Evolutionary conservation across 768 basidiomycete species (phyloP).

Genomic region (Chalciporus chontae): DNA sequence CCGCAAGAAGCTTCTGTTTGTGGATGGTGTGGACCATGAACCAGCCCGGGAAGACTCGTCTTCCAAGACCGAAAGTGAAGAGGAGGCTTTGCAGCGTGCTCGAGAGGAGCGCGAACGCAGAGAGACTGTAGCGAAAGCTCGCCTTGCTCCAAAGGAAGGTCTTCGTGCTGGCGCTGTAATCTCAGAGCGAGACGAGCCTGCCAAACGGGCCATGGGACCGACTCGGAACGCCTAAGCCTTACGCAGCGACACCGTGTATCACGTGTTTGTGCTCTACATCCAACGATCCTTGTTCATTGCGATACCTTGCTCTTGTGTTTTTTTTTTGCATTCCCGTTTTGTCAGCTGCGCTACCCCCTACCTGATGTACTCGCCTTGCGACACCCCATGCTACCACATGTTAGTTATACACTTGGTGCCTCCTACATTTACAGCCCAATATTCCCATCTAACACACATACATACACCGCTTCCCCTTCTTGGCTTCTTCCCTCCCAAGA

Average conservation of each 20-base stretch:
- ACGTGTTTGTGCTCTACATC: not conserved
- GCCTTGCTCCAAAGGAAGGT: constrained; percentile 24
- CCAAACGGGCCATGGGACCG: constrained; percentile 30
- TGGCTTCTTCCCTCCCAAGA: not conserved
- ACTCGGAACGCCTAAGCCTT: constrained; percentile 15
- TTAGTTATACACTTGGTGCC: not conserved
- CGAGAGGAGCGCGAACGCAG: constrained; percentile 27
- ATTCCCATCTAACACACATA: not conserved
- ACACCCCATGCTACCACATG: not conserved
- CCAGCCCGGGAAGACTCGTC: not conserved
- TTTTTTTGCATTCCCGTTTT: not conserved
- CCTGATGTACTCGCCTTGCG: not conserved
- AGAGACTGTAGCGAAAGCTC: constrained; percentile 21
- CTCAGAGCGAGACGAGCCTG: constrained; percentile 28
- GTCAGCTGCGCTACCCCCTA: not conserved
- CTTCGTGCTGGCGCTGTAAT: constrained; percentile 30
- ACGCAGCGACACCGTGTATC: not conserved
- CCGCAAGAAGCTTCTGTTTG: not conserved
- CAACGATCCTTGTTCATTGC: not conserved
- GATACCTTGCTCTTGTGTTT: not conserved
- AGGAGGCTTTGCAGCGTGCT: constrained; percentile 8
- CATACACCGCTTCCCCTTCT: not conserved
- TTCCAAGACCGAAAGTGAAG: not conserved
- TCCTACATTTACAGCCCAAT: not conserved
- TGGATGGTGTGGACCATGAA: constrained; percentile 6